phyloP scores from a whole-genome alignment of 208 protist genomes.

The Herpetomonas tarakana region DNA sequence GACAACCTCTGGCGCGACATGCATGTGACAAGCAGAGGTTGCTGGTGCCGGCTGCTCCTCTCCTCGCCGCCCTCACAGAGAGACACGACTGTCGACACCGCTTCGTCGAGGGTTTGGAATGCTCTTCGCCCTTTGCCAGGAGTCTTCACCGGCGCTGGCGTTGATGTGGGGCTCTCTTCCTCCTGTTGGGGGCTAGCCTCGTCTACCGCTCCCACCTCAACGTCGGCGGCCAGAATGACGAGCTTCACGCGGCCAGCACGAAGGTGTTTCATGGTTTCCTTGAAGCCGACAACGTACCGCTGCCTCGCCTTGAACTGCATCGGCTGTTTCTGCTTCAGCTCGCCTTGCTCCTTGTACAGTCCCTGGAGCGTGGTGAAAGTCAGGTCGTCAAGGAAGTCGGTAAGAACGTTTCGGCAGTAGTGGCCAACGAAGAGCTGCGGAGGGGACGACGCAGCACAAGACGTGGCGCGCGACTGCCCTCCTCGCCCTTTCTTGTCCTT shows the following conservation, averaged over 20 bases:
- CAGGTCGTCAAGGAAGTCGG: conserved; percentile 58
- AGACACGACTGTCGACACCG: conserved; percentile 22
- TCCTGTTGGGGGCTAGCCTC: neutral
- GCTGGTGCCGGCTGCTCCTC: neutral
- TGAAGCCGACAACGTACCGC: conserved; percentile 60
- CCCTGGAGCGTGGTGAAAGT: conserved; percentile 57
- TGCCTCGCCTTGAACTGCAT: conserved; percentile 54
- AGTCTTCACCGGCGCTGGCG: neutral
- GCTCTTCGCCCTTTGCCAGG: conserved; percentile 8
- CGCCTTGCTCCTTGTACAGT: conserved; percentile 53
- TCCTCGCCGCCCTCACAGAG: conserved; percentile 11
- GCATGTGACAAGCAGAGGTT: conserved; percentile 38
- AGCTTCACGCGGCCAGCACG: conserved; percentile 37
- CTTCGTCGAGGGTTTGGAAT: conserved; percentile 31
- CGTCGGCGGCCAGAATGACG: conserved; percentile 57
- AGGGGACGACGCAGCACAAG: neutral
- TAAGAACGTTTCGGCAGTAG: conserved; percentile 50
- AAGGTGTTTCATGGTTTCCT: conserved; percentile 54
- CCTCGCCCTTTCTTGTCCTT: neutral
- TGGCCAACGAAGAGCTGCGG: conserved; percentile 22
- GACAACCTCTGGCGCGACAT: conserved; percentile 58
- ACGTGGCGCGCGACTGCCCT: too few species aligned
- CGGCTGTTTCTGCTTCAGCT: conserved; percentile 46
- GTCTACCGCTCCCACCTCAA: conserved; percentile 46
- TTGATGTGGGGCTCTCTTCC: neutral